A percentile compares a stretch with the other conserved stretches of the same genome.
These are phyloP conservation scores for Verticillium isaacii DNA, from an alignment of 2,329 filamentous ascomycete genomes.

Conservation along the genomic window DNA sequence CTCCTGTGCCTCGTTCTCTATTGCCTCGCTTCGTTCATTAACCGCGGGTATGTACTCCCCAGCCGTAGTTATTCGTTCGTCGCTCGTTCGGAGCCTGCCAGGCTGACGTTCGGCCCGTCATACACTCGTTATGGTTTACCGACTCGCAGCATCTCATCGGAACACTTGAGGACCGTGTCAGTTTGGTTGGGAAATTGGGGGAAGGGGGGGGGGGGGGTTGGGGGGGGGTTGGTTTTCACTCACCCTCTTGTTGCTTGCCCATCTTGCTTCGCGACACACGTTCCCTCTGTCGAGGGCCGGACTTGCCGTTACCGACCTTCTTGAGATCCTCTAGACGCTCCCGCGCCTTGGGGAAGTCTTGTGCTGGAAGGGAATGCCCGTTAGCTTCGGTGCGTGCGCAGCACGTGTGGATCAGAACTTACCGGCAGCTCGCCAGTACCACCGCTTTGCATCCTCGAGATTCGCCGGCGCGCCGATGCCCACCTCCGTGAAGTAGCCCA, in stretches of 20 bases:
- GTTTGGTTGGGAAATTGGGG: neutral
- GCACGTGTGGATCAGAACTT: constrained; percentile 39
- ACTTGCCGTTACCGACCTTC: constrained; percentile 55
- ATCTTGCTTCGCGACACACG: constrained; percentile 77
- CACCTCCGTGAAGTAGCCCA: constrained; percentile 96
- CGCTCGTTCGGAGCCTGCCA: neutral
- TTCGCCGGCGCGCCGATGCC: constrained; percentile 85
- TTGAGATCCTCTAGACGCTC: constrained; percentile 92
- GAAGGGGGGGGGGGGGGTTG: too few species aligned
- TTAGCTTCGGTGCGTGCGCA: neutral
- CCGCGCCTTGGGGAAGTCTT: constrained; percentile 90
- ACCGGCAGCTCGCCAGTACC: constrained; percentile 98
- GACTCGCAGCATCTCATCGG: neutral
- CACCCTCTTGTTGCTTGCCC: constrained; percentile 80
- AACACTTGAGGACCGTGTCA: neutral
- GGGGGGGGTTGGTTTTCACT: constrained; percentile 44
- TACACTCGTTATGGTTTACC: neutral
- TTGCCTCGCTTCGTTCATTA: neutral
- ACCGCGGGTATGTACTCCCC: neutral
- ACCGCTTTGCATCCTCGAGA: constrained; percentile 91
- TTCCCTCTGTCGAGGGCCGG: constrained; percentile 67
- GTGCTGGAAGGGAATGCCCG: constrained; percentile 51
- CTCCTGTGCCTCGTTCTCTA: neutral
- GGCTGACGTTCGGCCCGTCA: neutral
- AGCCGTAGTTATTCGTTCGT: neutral